Evolutionary conservation across 2,329 filamentous ascomycete species (phyloP), one percentile per base, ranked within the genome.

Genomic region (Arachnopeziza araneosa): DNA sequence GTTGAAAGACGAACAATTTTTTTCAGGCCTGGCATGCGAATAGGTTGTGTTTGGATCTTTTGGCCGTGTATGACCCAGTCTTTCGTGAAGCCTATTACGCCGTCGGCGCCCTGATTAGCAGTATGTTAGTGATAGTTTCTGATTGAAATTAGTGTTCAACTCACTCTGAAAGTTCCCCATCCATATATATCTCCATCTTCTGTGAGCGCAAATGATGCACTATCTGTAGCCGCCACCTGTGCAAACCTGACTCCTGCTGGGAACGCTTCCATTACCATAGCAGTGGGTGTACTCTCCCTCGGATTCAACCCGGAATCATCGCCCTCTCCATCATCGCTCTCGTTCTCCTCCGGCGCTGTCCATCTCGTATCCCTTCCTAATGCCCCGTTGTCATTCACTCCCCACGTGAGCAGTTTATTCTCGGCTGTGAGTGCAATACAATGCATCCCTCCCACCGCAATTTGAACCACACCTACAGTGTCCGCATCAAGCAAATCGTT

Each of bases 371-470:
- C 83, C 71, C 91, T 81, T 32, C 90, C 91, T 52, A 95, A 81
- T 6, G 91, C 89, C 63, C 88, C 88, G 70, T 92, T 86, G 70
- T 95, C 90, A 71, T 95, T 95, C 67, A 93, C 90, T 55, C 90
- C 90, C 90, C 90, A 95, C 30, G 89, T 91, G 54, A 91, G 76
- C 66, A 95, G 88, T 75, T 86, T 86, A 78, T 91, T 90, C 74
- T 93, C 87, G 68, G 86, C 82, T 55, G 90, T 93, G 56, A 95
- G 76, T 3, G 87, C 89, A 62, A 88, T 78, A 57, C 81, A 85
- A 75, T 95, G 90, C 90, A 95, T 93, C 61, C 90, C 90, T 60
- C 91, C 91, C 62, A 86, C 85, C 55, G 88, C 86, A 60, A 96
- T 75, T 73, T 90, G 86, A 2, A 93, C 89, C 30, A 95, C 84